A percentile compares a stretch with the other conserved stretches of the same genome.
These are phyloP conservation scores for Porphyrellus cyaneotinctus DNA, from an alignment of 768 basidiomycete genomes.

Conservation along the genomic window DNA sequence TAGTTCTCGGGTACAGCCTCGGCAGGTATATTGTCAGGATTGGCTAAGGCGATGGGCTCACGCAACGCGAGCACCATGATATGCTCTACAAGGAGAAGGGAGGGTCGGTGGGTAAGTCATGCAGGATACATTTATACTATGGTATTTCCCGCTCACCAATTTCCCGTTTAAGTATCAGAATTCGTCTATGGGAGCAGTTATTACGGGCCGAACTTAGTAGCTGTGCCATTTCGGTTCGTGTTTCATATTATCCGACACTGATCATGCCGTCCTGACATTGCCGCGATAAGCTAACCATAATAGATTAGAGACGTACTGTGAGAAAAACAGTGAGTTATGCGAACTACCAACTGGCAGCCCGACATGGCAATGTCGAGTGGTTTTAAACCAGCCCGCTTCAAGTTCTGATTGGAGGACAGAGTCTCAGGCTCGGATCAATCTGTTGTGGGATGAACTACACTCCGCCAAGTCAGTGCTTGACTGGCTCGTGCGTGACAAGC, in stretches of 20 bases:
- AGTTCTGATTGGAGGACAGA: neutral
- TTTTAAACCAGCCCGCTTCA: neutral
- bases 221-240: no score
- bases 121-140: neutral
- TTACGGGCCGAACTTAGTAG: no score
- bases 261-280: neutral
- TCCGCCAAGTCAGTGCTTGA: neutral
- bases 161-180: no score
- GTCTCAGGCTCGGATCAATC: neutral
- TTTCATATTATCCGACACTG: no score
- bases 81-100: neutral
- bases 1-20: slow-evolving; percentile 5
- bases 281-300: neutral
- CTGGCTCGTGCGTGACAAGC: no score
- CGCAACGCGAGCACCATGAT: neutral
- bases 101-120: neutral
- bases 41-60: neutral
- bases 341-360: no score
- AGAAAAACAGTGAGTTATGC: neutral
- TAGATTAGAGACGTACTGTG: neutral
- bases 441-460: no score
- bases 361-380: no score
- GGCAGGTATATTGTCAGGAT: slow-evolving; percentile 5
- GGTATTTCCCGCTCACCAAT: no score
- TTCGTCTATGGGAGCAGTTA: no score